Evolutionary conservation across 805 yeast genomes (phyloP).

Genomic region (Pichia paraexigua): DNA sequence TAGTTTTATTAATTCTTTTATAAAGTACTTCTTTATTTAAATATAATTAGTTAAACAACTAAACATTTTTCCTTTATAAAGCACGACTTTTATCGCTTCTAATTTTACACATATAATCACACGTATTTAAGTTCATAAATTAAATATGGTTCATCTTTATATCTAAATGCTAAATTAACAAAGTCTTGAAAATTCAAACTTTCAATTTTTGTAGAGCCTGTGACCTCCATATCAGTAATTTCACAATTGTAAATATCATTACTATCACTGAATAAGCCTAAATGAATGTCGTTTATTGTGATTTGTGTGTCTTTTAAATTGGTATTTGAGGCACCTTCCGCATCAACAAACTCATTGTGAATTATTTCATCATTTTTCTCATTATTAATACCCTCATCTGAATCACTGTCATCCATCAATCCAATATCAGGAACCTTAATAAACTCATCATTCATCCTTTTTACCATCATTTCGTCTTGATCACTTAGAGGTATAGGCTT

Average conservation of each 20-base stretch:
- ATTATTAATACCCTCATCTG: conserved; percentile 8
- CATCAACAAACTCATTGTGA: too few relatives aligned
- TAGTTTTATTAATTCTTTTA: conserved; percentile 14
- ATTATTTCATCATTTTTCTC: conserved; percentile 26
- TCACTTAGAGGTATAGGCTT: conserved; percentile 24
- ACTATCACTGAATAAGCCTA: conserved; percentile 37
- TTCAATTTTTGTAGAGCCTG: conserved; percentile 24
- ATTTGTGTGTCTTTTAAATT: conserved; percentile 15
- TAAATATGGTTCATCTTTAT: conserved; percentile 31
- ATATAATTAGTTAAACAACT: conserved; percentile 11
- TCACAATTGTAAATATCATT: conserved; percentile 15
- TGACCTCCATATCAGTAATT: conserved; percentile 16
- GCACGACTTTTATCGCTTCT: background rate
- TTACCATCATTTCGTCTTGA: conserved; percentile 20
- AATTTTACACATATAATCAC: background rate
- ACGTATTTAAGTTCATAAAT: conserved; percentile 8
- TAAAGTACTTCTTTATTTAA: conserved; percentile 8
- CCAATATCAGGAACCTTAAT: conserved; percentile 31
- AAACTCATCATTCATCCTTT: conserved; percentile 19
- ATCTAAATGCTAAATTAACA: conserved; percentile 35
- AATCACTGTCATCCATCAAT: background rate
- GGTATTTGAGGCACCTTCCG: too few relatives aligned
- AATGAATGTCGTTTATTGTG: conserved; percentile 22
- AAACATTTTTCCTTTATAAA: conserved; percentile 5
- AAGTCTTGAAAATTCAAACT: conserved; percentile 32